Evolutionary conservation across 306 rosid species (phyloP).

Genomic region (Elaeagnus macrophylla): DNA sequence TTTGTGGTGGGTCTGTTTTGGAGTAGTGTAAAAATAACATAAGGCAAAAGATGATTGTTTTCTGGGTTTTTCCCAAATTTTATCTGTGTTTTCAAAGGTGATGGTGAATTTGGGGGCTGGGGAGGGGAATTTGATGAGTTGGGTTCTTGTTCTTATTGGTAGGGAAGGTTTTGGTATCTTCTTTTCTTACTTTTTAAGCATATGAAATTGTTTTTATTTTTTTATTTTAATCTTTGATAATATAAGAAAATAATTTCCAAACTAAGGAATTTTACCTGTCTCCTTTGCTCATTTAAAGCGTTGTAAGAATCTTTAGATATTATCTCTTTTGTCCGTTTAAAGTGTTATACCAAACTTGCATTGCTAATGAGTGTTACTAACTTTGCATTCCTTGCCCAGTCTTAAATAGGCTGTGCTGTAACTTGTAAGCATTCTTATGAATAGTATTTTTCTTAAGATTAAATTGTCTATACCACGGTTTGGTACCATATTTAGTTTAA

Average conservation of each 20-base stretch:
- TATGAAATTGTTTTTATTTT: constrained; percentile 14
- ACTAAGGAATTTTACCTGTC: constrained; percentile 18
- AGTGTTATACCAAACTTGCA: constrained; percentile 59
- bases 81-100: constrained; percentile 9
- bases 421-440: too few species aligned
- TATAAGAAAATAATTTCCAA: not conserved
- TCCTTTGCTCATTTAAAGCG: not conserved
- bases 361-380: not conserved
- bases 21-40: too few species aligned
- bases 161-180: constrained; percentile 89
- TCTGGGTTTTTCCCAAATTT: constrained; percentile 17
- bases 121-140: constrained; percentile 19
- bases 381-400: too few species aligned
- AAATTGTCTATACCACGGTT: too few species aligned
- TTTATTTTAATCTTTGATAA: not conserved
- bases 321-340: constrained; percentile 7
- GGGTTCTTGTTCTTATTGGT: constrained; percentile 33
- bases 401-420: too few species aligned
- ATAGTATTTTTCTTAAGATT: too few species aligned
- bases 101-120: constrained; percentile 15
- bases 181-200: constrained; percentile 56
- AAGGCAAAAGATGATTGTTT: constrained; percentile 10
- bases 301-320: too few species aligned
- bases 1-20: not conserved
- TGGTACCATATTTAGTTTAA: too few species aligned